Conservation (phyloP, 2,329 filamentous ascomycete genomes). For the Exophiala sideris region DNA sequence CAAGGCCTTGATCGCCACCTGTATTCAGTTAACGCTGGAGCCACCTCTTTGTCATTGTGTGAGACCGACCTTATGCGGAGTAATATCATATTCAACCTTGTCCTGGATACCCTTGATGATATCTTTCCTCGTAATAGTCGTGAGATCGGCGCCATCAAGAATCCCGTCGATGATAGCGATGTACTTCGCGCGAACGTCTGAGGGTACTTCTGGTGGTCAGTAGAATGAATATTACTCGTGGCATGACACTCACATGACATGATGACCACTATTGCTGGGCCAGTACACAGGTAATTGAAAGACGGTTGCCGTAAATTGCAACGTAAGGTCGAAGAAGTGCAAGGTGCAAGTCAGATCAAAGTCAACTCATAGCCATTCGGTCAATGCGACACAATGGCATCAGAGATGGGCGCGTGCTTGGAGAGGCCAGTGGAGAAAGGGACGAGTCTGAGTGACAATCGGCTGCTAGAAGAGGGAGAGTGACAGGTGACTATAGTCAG, state of each 20-base stretch:
- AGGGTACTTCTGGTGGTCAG: constrained; percentile 40
- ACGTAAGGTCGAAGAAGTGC: background rate
- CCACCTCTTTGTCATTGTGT: background rate
- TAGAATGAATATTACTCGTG: background rate
- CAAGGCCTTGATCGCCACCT: constrained; percentile 68
- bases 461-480: no score
- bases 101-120: constrained; percentile 63
- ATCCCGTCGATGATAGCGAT: constrained; percentile 62
- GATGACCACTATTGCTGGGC: background rate
- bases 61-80: constrained; percentile 56
- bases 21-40: constrained; percentile 5
- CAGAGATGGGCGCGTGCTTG: background rate
- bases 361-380: constrained; percentile 15
- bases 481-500: no score
- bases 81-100: constrained; percentile 58
- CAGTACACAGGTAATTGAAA: background rate
- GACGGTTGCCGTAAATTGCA: background rate
- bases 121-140: constrained; percentile 63
- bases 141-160: constrained; percentile 57
- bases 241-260: constrained; percentile 22
- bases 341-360: background rate
- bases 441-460: no score
- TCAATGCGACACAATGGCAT: background rate
- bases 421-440: no score
- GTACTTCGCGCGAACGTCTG: constrained; percentile 50